phyloP scores from a whole-genome alignment of 1,139 yeast species.

The Kodamaea derodonti region DNA sequence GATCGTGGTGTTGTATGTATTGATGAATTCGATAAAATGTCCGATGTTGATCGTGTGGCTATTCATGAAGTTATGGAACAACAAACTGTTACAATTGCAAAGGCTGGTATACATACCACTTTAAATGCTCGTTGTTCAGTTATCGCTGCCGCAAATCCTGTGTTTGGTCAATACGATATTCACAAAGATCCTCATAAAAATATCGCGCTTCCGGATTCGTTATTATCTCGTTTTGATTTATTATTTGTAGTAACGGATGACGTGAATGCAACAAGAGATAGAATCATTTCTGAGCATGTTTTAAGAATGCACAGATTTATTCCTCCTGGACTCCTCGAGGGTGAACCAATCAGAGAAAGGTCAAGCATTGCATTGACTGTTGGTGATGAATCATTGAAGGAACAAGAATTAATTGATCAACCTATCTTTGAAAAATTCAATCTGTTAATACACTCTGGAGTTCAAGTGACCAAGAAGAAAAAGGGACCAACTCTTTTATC shows the following conservation, averaged over 20 bases:
- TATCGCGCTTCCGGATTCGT: conserved; percentile 94
- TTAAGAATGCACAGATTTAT: conserved; percentile 87
- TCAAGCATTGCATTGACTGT: conserved; percentile 70
- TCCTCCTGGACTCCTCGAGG: conserved; percentile 88
- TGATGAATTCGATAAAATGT: conserved; percentile 98
- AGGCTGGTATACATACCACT: conserved; percentile 97
- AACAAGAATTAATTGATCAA: conserved; percentile 48
- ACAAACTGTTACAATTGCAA: conserved; percentile 97
- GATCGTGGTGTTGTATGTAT: conserved; percentile 97
- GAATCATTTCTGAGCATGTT: conserved; percentile 91
- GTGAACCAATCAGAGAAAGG: conserved; percentile 88
- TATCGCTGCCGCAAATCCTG: conserved; percentile 97
- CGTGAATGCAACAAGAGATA: conserved; percentile 78
- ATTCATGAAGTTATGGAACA: conserved; percentile 99
- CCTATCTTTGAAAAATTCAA: conserved; percentile 80
- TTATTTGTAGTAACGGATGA: conserved; percentile 95
- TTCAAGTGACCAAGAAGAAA: conserved; percentile 34
- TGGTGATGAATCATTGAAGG: conserved; percentile 55
- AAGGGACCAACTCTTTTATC: conserved; percentile 64
- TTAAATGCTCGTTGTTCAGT: conserved; percentile 96
- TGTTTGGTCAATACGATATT: conserved; percentile 93
- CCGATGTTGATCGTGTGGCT: conserved; percentile 94
- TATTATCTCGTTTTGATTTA: conserved; percentile 93
- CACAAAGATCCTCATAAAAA: conserved; percentile 96
- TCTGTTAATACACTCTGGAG: conserved; percentile 80